These are phyloP conservation scores for Brassica hybrid DNA, from an alignment of 441 rosid species.

Conservation along the genomic window DNA sequence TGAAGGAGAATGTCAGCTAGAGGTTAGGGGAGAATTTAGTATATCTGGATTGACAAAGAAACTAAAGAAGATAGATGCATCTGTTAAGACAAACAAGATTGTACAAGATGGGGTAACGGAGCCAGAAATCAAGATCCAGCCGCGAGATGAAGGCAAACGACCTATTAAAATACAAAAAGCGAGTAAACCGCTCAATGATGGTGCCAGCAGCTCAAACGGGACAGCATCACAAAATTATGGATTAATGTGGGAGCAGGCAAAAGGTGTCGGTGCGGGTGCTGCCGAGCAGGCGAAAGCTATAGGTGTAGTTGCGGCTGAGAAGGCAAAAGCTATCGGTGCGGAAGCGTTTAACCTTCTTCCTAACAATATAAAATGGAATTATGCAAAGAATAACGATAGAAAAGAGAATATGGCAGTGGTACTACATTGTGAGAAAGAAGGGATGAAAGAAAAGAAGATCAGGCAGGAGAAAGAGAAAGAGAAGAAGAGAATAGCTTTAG, in stretches of 20 bases:
- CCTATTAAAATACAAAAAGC: neutral
- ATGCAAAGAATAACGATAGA: neutral
- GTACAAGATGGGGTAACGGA: neutral
- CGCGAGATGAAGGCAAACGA: neutral
- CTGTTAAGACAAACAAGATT: neutral
- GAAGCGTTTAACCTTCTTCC: neutral
- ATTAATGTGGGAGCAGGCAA: neutral
- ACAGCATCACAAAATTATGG: neutral
- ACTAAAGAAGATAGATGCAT: neutral
- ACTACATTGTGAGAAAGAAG: neutral
- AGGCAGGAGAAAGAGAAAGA: neutral
- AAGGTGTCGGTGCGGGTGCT: neutral
- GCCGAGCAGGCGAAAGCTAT: neutral
- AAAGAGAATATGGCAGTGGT: neutral
- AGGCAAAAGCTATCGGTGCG: neutral
- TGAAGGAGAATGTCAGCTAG: neutral
- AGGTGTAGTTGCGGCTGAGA: neutral
- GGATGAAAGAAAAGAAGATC: neutral
- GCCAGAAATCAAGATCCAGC: neutral
- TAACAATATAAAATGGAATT: neutral
- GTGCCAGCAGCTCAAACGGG: neutral
- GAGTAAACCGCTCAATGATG: neutral
- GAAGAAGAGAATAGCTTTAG: neutral
- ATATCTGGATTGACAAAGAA: neutral
- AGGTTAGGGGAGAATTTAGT: neutral